Percentiles rank a stretch among this genome's conserved stretches.
These are phyloP conservation scores for Carex parvula DNA, from an alignment of 176 grass and related monocot genomes.

Conservation along the genomic window DNA sequence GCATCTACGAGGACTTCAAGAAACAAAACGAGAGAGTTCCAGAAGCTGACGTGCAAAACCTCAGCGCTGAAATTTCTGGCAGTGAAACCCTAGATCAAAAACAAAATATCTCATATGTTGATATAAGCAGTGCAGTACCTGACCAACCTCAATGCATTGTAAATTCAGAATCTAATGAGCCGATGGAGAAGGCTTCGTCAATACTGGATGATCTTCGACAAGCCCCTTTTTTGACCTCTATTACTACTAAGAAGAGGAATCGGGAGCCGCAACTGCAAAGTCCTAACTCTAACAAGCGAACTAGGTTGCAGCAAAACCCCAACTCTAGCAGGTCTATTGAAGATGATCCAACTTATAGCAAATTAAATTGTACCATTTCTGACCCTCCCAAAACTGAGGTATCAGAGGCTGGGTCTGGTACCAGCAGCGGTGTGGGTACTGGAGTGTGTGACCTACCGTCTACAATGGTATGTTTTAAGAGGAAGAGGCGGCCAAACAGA, in stretches of 20 bases:
- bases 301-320: constrained; percentile 12
- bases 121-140: background rate
- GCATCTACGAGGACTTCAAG: constrained; percentile 74
- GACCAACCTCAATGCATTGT: constrained; percentile 30
- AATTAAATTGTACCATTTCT: constrained; percentile 9
- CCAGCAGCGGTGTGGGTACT: constrained; percentile 24
- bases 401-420: constrained; percentile 38
- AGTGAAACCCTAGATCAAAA: constrained; percentile 3
- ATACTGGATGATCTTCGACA: constrained; percentile 68
- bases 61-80: constrained; percentile 3
- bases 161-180: constrained; percentile 47
- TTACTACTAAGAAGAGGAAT: constrained; percentile 45
- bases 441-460: constrained; percentile 40
- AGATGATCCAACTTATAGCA: constrained; percentile 7
- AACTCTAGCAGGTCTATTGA: constrained; percentile 7
- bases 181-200: constrained; percentile 48
- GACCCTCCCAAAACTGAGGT: constrained; percentile 29
- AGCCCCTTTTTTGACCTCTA: constrained; percentile 41
- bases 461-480: constrained; percentile 48
- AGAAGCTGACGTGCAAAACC: constrained; percentile 1
- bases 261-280: constrained; percentile 30
- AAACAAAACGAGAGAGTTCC: constrained; percentile 30
- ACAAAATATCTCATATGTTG: constrained; percentile 11
- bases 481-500: constrained; percentile 52
- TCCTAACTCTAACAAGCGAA: constrained; percentile 29